Conservation (phyloP, 2,329 filamentous ascomycete species). For the Knoxdaviesia capensis region DNA sequence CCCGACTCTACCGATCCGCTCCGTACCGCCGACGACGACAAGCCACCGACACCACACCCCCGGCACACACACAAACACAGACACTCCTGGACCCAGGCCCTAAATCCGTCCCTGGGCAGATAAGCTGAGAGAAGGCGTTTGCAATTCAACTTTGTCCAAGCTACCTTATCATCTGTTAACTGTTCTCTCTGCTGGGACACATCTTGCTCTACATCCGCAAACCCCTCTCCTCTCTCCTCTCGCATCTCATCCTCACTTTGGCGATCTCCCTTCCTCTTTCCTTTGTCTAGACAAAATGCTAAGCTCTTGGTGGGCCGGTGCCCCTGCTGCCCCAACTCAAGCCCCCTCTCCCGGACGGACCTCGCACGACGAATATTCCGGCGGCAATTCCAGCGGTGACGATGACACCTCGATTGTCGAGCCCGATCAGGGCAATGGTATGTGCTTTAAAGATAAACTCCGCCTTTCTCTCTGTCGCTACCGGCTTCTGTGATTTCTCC, state of each 20-base stretch:
- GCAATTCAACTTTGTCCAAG: too few relatives aligned
- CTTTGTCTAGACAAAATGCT: conserved; percentile 13
- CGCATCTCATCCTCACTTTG: not conserved
- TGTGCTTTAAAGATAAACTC: conserved; percentile 11
- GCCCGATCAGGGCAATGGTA: conserved; percentile 86
- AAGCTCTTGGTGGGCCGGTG: conserved; percentile 15
- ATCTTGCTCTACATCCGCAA: not conserved
- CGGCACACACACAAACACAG: too few relatives aligned
- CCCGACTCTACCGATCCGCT: too few relatives aligned
- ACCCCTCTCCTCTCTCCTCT: not conserved
- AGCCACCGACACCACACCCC: too few relatives aligned
- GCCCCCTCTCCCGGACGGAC: conserved; percentile 8
- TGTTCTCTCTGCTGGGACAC: too few relatives aligned
- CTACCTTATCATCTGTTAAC: too few relatives aligned
- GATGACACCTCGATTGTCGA: conserved; percentile 66
- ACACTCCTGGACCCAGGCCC: too few relatives aligned
- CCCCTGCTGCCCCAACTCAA: conserved; percentile 3
- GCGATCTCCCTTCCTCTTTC: not conserved
- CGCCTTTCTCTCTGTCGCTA: not conserved
- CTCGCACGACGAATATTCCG: conserved; percentile 26
- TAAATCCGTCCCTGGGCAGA: too few relatives aligned
- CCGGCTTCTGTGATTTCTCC: not conserved
- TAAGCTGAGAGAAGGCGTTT: too few relatives aligned
- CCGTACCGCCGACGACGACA: too few relatives aligned
- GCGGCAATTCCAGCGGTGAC: conserved; percentile 28